Base-by-base conservation (phyloP, 2,329 filamentous ascomycete species). In the Proliferodiscus dingleyae region DNA sequence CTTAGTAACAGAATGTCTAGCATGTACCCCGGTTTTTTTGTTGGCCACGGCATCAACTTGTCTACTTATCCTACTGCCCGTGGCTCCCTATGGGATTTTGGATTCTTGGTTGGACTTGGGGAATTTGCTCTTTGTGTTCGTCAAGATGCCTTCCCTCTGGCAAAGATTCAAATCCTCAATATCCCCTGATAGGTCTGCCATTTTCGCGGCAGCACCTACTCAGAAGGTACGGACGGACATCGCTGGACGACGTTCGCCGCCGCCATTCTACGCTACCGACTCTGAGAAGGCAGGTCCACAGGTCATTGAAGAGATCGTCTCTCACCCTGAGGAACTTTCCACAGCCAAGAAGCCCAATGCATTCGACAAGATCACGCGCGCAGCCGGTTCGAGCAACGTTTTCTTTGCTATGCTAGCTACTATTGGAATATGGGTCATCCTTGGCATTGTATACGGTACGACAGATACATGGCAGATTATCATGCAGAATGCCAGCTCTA, bases 391-490 rank as follows among this genome's bases (percentile, higher is more conserved):
- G 1, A 51, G 49, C 19, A 47, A 39, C 8, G 47, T 60, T 8
- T 62, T 64, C 32, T 51, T 59, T 6, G 44, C 63, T 22, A 67
- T 67, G 37, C 22, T 69, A 3, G 46, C 54, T 2, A 57, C 64
- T 0, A 46, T 68, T 5, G 49, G 51, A 2, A 30, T 50, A 7
- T 67, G 64, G 65, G 61, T 61, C 1, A 46, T 65, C 9, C 24
- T 57, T 29, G 61, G 67, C 5, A 52, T 61, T 11, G 43, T 56
- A 2, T 64, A 60, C 29, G 64, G 64, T 1, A 50, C 62, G 5
- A 58, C 57, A 2, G 61, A 66, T 30, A 61, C 59, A 2, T 68
- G 66, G 66, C 61, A 66, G 24, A 65, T 66, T 33, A 50, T 66
- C 23, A 51, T 68, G 16, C 63, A 64, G 23, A 64, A 68, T 38